Conservation (phyloP, 2,329 filamentous ascomycete species). For the Diaporthe sp. region DNA sequence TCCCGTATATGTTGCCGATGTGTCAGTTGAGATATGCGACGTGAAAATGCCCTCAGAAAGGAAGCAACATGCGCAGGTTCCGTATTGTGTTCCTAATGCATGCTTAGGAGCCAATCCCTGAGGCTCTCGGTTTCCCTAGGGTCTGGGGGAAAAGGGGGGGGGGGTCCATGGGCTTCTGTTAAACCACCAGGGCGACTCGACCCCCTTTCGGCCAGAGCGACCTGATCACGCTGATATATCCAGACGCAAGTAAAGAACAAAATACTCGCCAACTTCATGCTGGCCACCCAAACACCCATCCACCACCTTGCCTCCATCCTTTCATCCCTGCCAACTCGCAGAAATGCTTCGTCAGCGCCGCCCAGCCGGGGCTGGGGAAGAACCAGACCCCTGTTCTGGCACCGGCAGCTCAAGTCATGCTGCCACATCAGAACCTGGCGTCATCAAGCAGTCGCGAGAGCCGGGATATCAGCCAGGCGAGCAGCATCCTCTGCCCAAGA, state of each 20-base stretch:
- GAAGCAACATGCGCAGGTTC: background rate
- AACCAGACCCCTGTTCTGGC: constrained; percentile 32
- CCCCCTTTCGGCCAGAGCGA: background rate
- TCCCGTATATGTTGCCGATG: background rate
- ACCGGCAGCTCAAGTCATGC: constrained; percentile 18
- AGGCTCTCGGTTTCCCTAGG: background rate
- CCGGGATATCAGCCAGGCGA: constrained; percentile 35
- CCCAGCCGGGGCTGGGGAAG: constrained; percentile 34
- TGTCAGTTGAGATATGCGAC: background rate
- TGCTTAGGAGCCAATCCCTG: background rate
- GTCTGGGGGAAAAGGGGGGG: background rate
- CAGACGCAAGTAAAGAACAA: background rate
- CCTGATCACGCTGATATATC: background rate
- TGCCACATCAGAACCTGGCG: background rate
- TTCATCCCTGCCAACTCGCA: constrained; percentile 30
- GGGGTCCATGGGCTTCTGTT: constrained; percentile 1
- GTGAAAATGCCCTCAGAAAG: background rate
- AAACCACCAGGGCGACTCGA: background rate
- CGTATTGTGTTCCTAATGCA: background rate
- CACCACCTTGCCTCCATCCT: constrained; percentile 18
- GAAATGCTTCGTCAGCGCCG: constrained; percentile 40
- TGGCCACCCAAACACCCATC: background rate
- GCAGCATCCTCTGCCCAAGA: constrained; percentile 39
- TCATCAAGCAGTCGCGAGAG: constrained; percentile 16
- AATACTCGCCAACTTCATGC: background rate